These are phyloP conservation scores for Xerocomus spinulosus DNA, from an alignment of 768 basidiomycete species.

Conservation along the genomic window DNA sequence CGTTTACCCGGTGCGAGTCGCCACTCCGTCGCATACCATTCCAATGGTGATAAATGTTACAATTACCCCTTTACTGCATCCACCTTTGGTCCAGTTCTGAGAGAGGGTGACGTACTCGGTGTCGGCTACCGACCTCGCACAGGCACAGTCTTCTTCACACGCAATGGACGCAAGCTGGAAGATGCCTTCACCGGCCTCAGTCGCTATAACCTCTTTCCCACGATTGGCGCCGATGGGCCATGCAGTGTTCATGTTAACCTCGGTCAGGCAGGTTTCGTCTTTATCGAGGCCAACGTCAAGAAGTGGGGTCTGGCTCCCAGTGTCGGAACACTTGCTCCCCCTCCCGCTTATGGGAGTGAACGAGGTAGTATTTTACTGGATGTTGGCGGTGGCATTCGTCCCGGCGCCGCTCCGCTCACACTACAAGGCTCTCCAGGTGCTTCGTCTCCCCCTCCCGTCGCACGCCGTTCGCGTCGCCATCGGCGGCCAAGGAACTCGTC, in stretches of 20 bases:
- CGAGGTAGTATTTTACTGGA: constrained; percentile 93
- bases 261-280: constrained; percentile 97
- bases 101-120: constrained; percentile 94
- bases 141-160: constrained; percentile 98
- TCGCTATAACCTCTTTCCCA: constrained; percentile 93
- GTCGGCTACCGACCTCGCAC: constrained; percentile 94
- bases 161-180: constrained; percentile 95
- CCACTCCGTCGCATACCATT: constrained; percentile 92
- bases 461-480: constrained; percentile 55
- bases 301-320: constrained; percentile 99
- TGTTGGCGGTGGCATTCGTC: constrained; percentile 49
- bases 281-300: constrained; percentile 99
- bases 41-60: constrained; percentile 94
- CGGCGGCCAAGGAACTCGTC: constrained; percentile 46
- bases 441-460: constrained; percentile 41
- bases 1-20: constrained; percentile 82
- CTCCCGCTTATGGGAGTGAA: constrained; percentile 97
- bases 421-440: constrained; percentile 45
- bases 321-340: constrained; percentile 93
- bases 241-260: constrained; percentile 97
- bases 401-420: constrained; percentile 39
- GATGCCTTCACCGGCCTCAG: constrained; percentile 92
- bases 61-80: constrained; percentile 91
- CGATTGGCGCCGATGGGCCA: constrained; percentile 92
- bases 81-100: constrained; percentile 77